These are phyloP conservation scores for Selaginella moellendorffii DNA, from an alignment of 75 land plant genomes.

Conservation along the genomic window DNA sequence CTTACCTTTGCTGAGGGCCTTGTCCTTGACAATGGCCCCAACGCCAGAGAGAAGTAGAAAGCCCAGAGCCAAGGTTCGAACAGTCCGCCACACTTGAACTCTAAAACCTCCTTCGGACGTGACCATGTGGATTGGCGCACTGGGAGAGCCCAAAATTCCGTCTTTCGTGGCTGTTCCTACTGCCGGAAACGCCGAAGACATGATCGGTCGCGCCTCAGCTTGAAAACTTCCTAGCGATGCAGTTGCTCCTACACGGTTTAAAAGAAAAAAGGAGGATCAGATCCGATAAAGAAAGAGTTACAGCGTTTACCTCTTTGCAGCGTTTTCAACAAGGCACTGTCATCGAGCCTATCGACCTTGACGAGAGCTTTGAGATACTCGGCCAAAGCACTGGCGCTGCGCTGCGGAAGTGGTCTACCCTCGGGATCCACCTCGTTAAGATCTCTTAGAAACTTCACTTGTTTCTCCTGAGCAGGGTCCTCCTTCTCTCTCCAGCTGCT, in stretches of 20 bases:
- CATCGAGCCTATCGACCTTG: constrained; percentile 77
- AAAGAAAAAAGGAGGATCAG: no score
- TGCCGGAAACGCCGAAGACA: constrained; percentile 36
- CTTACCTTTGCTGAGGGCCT: constrained; percentile 77
- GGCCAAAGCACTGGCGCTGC: constrained; percentile 57
- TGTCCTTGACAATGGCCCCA: constrained; percentile 87
- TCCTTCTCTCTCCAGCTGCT: constrained; percentile 44
- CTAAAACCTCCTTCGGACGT: constrained; percentile 77
- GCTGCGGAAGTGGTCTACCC: constrained; percentile 65
- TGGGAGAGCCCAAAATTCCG: constrained; percentile 68
- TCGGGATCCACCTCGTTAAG: constrained; percentile 76
- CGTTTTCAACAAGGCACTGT: constrained; percentile 65
- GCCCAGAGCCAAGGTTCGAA: constrained; percentile 65
- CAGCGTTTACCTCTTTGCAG: constrained; percentile 62
- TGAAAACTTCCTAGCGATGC: constrained; percentile 22
- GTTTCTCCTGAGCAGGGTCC: constrained; percentile 21
- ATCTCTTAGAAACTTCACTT: constrained; percentile 48
- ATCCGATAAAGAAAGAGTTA: background rate
- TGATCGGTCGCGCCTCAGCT: constrained; percentile 8
- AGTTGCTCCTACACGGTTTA: constrained; percentile 24
- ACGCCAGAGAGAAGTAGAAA: constrained; percentile 81
- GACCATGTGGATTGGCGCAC: constrained; percentile 93
- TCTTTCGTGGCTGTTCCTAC: constrained; percentile 64
- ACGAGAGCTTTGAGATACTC: constrained; percentile 94
- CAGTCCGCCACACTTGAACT: constrained; percentile 89